Evolutionary conservation across 192 early-diverging fungal genomes (phyloP).

Genomic region (Piromyces sp.): DNA sequence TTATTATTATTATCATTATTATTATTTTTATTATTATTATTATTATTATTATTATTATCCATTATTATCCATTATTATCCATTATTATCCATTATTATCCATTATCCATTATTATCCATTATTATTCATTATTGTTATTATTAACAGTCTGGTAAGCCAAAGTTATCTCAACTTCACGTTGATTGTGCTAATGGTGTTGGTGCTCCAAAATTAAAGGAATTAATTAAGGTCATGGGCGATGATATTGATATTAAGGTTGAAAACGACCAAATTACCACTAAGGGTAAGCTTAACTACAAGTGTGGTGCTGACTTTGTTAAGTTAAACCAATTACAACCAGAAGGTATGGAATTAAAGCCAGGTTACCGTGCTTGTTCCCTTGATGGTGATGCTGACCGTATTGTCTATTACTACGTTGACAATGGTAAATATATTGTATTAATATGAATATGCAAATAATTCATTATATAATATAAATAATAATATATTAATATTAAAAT

Average conservation of each 20-base stretch:
- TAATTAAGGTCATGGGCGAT: slow-evolving; percentile 43
- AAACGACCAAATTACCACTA: slow-evolving; percentile 53
- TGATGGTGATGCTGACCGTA: slow-evolving; percentile 96
- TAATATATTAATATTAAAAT: not conserved
- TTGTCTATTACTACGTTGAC: slow-evolving; percentile 87
- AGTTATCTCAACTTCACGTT: slow-evolving; percentile 49
- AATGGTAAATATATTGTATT: slow-evolving; percentile 21
- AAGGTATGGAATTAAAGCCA: slow-evolving; percentile 37
- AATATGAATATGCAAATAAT: too few relatives aligned
- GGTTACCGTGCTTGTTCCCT: slow-evolving; percentile 72
- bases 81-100: too few relatives aligned
- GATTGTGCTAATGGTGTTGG: slow-evolving; percentile 97
- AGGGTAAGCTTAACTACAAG: slow-evolving; percentile 71
- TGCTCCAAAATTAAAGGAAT: slow-evolving; percentile 67
- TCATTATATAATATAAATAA: too few relatives aligned
- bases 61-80: too few relatives aligned
- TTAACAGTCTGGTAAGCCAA: slow-evolving; percentile 44
- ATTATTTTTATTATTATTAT: too few relatives aligned
- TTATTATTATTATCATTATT: too few relatives aligned
- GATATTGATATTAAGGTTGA: slow-evolving; percentile 44
- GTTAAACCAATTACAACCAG: slow-evolving; percentile 62
- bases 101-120: too few relatives aligned
- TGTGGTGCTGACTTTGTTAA: slow-evolving; percentile 98
- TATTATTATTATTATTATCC: too few relatives aligned
- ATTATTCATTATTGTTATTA: too few relatives aligned